phyloP scores from a whole-genome alignment of 768 basidiomycete genomes.

The Lactarius hatsudake region DNA sequence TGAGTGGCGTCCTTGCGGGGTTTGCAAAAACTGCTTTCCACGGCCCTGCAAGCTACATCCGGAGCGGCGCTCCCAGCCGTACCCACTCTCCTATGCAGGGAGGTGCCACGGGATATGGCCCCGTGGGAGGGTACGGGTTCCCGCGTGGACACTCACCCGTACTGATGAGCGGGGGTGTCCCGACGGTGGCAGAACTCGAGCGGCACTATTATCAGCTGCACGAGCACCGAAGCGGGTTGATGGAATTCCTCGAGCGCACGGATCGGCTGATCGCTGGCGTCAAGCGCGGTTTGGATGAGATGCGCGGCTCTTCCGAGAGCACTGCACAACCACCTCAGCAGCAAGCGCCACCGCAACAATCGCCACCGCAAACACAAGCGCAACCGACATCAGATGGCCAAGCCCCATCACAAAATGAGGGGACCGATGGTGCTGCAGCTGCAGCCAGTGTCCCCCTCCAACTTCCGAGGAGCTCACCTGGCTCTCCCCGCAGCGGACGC shows the following conservation, averaged over 20 bases:
- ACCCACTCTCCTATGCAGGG: slow-evolving; percentile 65
- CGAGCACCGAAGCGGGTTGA: slow-evolving; percentile 59
- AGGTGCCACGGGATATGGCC: slow-evolving; percentile 40
- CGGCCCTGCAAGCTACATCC: slow-evolving; percentile 55
- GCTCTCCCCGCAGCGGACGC: slow-evolving; percentile 26
- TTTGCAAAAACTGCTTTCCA: slow-evolving; percentile 20
- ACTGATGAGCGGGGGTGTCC: slow-evolving; percentile 33
- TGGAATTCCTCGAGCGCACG: slow-evolving; percentile 75
- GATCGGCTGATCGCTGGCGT: slow-evolving; percentile 69
- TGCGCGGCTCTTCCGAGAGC: slow-evolving; percentile 42
- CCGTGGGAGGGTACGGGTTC: slow-evolving; percentile 24
- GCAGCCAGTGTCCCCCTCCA: slow-evolving; percentile 31
- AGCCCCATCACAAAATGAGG: slow-evolving; percentile 17
- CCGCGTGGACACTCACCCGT: slow-evolving; percentile 51
- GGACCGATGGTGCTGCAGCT: slow-evolving; percentile 10
- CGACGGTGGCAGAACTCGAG: slow-evolving; percentile 61
- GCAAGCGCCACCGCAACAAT: not conserved
- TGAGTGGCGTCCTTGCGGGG: slow-evolving; percentile 19
- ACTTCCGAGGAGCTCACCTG: slow-evolving; percentile 29
- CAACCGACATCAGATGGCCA: slow-evolving; percentile 9
- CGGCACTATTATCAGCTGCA: slow-evolving; percentile 65
- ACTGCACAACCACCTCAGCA: not conserved
- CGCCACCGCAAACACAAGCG: not conserved
- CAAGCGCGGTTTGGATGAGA: slow-evolving; percentile 74
- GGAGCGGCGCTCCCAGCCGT: slow-evolving; percentile 62